Base-by-base conservation (phyloP, 2,329 filamentous ascomycete species). In the Aspergillus fructus region DNA sequence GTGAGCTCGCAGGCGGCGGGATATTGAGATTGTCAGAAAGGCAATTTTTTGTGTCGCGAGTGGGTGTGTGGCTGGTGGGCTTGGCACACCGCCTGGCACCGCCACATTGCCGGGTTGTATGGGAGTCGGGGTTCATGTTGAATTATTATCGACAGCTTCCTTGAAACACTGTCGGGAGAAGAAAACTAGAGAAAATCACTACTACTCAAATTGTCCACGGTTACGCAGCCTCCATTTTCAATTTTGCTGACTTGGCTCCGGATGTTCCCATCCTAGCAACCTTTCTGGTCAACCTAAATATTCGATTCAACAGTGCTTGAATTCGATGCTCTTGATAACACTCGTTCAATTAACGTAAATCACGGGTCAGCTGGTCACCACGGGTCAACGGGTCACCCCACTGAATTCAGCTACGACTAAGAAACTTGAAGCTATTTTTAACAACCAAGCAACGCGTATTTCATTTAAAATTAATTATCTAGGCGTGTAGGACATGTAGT, bases 1-100 rank as follows among this genome's bases (percentile, higher is more conserved):
- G 43, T 47, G 43, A 48, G 42, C 51, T 59, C 41, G 59, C 47
- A 41, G 62, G 53, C 45, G 54, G 57, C 23, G 53, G 59, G 60
- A 59, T 58, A 61, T 61, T 59, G 53, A 54, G 56, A 59, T 46
- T 57, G 43, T 48, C 47, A 46, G 49, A 54, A 53, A 52, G 42
- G 27, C 51, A 53, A 54, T 49, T 62, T 65, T 65, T 65, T 65
- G 63, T 63, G 63, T 65, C 59, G 60, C 62, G 62, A 61, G 62
- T 46, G 45, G 48, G 52, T 39, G 45, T 58, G 59, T 61, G 62
- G 59, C 59, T 55, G 53, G 48, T 55, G 41, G 41, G 17, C 53
- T 62, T 63, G 59, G 60, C 62, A 33, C 12, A 27, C 52, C 56
- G 46, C 61, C 53, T 54, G 47, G 49, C 49, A 51, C 51, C 39